Evolutionary conservation across 2,329 filamentous ascomycete genomes (phyloP).

Genomic region (Penicillium crustosum): DNA sequence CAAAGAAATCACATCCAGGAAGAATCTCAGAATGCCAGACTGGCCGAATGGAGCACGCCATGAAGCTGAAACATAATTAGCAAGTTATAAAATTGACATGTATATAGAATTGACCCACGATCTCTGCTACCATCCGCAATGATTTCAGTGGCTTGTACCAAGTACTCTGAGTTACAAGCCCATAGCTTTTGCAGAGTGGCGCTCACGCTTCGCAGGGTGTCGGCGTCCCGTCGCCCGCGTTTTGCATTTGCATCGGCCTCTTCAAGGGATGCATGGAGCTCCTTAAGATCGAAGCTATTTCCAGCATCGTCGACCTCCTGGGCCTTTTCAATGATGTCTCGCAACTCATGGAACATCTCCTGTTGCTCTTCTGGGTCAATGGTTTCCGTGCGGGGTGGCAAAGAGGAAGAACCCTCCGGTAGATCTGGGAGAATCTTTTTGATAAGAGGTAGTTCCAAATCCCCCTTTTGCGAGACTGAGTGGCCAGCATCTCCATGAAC

Average conservation of each 20-base stretch:
- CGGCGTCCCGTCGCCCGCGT: constrained; percentile 22
- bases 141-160: constrained; percentile 39
- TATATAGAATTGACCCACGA: constrained; percentile 32
- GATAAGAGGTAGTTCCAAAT: constrained; percentile 28
- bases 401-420: constrained; percentile 20
- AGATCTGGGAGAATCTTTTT: constrained; percentile 28
- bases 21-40: constrained; percentile 44
- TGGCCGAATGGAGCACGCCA: constrained; percentile 43
- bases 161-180: constrained; percentile 36
- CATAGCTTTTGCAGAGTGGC: constrained; percentile 38
- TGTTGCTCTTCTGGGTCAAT: constrained; percentile 33
- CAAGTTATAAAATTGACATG: neutral
- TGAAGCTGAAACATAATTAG: constrained; percentile 32
- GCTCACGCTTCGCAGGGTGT: constrained; percentile 30
- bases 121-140: constrained; percentile 46
- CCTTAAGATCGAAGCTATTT: constrained; percentile 27
- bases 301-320: constrained; percentile 26
- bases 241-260: constrained; percentile 27
- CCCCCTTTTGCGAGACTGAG: neutral
- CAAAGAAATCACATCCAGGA: constrained; percentile 40
- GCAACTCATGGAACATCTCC: constrained; percentile 37
- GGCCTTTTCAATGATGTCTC: constrained; percentile 29
- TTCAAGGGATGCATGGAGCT: constrained; percentile 33
- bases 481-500: constrained; percentile 6
- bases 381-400: constrained; percentile 17